Evolutionary conservation across 129 eudicot genomes (phyloP).

Genomic region (Saposhnikovia divaricata): DNA sequence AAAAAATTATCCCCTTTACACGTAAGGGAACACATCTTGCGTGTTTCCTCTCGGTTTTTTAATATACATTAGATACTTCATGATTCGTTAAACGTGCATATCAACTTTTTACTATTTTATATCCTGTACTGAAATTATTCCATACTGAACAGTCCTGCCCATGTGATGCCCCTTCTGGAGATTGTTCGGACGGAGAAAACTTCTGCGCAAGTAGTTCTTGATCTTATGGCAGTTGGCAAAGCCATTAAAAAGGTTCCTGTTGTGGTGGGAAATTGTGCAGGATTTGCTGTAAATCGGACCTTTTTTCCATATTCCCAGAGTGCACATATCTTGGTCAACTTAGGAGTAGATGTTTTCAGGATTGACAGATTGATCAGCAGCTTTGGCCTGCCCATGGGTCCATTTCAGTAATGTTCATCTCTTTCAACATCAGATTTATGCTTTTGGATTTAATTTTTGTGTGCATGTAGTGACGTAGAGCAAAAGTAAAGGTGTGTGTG

Average conservation of each 20-base stretch:
- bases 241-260: constrained; percentile 78
- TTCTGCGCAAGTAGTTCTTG: constrained; percentile 90
- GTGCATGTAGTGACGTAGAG: no score
- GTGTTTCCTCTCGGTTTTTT: background rate
- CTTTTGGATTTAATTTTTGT: background rate
- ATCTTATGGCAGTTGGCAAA: constrained; percentile 85
- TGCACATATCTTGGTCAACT: constrained; percentile 62
- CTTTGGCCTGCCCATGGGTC: constrained; percentile 96
- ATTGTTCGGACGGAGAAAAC: constrained; percentile 84
- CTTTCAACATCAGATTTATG: constrained; percentile 1
- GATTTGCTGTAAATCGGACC: constrained; percentile 88
- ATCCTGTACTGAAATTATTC: constrained; percentile 13
- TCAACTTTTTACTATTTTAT: background rate
- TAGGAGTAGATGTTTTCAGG: constrained; percentile 92
- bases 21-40: background rate
- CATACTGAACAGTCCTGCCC: constrained; percentile 71
- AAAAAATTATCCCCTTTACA: no score
- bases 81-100: background rate
- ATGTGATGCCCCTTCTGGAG: constrained; percentile 94
- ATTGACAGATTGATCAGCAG: constrained; percentile 64
- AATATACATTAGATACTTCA: background rate
- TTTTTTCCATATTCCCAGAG: constrained; percentile 87
- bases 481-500: background rate
- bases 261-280: constrained; percentile 93
- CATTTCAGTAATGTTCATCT: constrained; percentile 73